Base-by-base conservation (phyloP, 257 asterid species). In the Jacaranda mimosifolia region DNA sequence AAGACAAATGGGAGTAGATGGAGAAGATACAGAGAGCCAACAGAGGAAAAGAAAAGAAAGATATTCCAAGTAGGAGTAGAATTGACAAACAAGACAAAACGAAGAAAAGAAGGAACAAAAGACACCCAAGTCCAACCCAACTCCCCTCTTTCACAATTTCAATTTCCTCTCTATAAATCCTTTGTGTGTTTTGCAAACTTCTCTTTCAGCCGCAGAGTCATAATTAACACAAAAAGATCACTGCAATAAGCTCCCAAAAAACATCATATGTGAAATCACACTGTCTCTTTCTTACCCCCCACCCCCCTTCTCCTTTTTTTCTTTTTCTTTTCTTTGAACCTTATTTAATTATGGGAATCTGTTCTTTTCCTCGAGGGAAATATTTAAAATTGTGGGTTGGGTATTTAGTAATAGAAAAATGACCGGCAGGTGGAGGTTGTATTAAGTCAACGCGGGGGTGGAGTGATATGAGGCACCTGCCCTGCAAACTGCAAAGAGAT, bases 351-450 rank as follows among this genome's bases (percentile, higher is more conserved):
- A 75, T 38, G 64, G 83, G 85, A 46, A 75, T 74, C 75, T 52
- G 82, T 55, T 59, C 18, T 8, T 17, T 60, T 48, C 9, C 13
- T 35, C 43, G 21, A 26, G 48, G 68, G 71, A 52, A 35, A 38
- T 48, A 62, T 8, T 43, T 63, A 10, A 42, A 70, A 52, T 19
- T 26, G 43, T 12, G 55, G 63, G 53, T 19, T 64, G 63, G 67
- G 73, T 36, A 36, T 72, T 58, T 40, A 42, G 75, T 11, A 63
- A 72, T 55, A 49, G 13, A 63, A 43, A 36, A n/a, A 32, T 83
- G 69, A 87, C 86, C 78, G 88, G 71, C 90, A 87, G 77, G 78
- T 87, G 94, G 79, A 72, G 87, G 89, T 83, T 7, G 10, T 7
- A 5, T 6, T 8, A 82, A 76, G 96, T 92, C 97, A 91, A 89